A percentile compares a stretch with the other conserved stretches of the same genome.
phyloP scores from a whole-genome alignment of 1,139 yeast species.

The Casaregolazyma suthepensis region DNA sequence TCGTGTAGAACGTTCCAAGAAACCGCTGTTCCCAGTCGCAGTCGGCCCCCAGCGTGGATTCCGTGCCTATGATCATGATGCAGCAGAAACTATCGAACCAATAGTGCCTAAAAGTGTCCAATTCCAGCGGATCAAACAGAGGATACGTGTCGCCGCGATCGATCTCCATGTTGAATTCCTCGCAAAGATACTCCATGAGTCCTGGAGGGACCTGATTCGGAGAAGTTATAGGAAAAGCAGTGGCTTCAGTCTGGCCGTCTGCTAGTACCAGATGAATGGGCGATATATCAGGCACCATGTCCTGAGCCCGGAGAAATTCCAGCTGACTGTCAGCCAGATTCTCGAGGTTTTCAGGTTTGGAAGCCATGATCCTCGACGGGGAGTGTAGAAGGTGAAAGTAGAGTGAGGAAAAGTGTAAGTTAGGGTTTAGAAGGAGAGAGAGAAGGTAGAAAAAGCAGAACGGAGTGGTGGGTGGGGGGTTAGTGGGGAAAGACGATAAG shows the following conservation, averaged over 20 bases:
- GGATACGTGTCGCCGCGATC: slow-evolving; percentile 86
- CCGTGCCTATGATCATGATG: slow-evolving; percentile 67
- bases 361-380: not conserved
- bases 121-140: slow-evolving; percentile 67
- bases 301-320: slow-evolving; percentile 36
- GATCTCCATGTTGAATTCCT: slow-evolving; percentile 89
- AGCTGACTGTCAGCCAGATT: slow-evolving; percentile 11
- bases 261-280: slow-evolving; percentile 38
- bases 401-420: not conserved
- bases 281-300: slow-evolving; percentile 26
- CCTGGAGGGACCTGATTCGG: slow-evolving; percentile 65
- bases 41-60: slow-evolving; percentile 29
- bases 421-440: not conserved
- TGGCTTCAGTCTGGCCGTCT: slow-evolving; percentile 88
- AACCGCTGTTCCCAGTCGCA: slow-evolving; percentile 89
- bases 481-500: not conserved
- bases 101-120: slow-evolving; percentile 67
- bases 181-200: slow-evolving; percentile 71
- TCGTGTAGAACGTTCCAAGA: slow-evolving; percentile 73
- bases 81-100: slow-evolving; percentile 90
- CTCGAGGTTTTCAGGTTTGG: not conserved
- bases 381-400: not conserved
- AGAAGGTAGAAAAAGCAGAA: not conserved
- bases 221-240: slow-evolving; percentile 76
- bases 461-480: not conserved